phyloP scores from a whole-genome alignment of 2,329 filamentous ascomycete species.

The Apiospora rasikravindrae region DNA sequence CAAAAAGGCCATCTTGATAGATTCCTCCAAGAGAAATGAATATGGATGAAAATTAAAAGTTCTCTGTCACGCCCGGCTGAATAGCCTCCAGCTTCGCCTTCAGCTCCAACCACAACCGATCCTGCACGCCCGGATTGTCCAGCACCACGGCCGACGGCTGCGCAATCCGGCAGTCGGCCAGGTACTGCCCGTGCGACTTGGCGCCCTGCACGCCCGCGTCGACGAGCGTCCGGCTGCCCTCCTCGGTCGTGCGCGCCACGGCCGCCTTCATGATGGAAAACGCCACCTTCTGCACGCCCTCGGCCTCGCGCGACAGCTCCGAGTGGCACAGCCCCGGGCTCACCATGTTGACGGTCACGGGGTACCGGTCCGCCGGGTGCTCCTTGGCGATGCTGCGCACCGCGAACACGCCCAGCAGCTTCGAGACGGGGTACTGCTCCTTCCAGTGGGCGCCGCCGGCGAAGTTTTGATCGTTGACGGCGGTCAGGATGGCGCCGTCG shows the following conservation, averaged over 20 bases:
- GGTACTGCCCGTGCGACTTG: constrained; percentile 53
- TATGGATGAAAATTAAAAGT: neutral
- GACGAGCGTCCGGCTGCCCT: constrained; percentile 52
- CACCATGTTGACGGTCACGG: constrained; percentile 55
- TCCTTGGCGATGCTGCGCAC: constrained; percentile 32
- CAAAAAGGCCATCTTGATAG: no score
- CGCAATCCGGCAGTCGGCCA: constrained; percentile 40
- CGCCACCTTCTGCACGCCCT: neutral
- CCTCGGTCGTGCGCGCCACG: constrained; percentile 49
- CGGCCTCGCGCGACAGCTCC: constrained; percentile 38
- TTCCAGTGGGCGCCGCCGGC: constrained; percentile 13
- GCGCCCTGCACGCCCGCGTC: constrained; percentile 42
- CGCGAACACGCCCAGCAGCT: constrained; percentile 38
- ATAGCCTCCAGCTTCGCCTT: neutral
- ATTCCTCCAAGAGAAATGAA: no score
- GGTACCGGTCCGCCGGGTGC: constrained; percentile 25
- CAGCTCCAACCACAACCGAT: neutral
- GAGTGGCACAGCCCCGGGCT: constrained; percentile 60
- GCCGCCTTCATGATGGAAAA: constrained; percentile 21
- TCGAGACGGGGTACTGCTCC: constrained; percentile 37
- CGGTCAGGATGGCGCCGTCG: constrained; percentile 35
- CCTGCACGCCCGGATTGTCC: neutral
- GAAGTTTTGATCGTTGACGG: constrained; percentile 28
- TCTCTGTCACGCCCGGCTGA: neutral
- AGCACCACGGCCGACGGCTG: constrained; percentile 32